Evolutionary conservation across 1,284 basidiomycete species (phyloP).

Genomic region (Sanghuangporus sanghuang): DNA sequence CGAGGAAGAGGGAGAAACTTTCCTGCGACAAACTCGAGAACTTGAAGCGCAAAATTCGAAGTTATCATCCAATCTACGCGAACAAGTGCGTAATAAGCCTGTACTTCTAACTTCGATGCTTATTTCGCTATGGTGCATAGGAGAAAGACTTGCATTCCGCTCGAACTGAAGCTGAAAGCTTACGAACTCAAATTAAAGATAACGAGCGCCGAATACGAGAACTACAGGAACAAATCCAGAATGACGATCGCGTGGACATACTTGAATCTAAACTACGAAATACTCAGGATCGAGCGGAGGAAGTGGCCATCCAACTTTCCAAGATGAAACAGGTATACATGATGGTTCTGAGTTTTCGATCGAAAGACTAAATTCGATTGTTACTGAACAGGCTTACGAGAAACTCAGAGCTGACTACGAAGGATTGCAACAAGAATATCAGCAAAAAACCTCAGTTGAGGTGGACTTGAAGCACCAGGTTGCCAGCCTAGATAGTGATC

Average conservation of each 20-base stretch:
- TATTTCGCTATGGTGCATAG: conserved; percentile 29
- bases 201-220: conserved; percentile 57
- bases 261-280: conserved; percentile 68
- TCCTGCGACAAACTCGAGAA: neutral
- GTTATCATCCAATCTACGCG: conserved; percentile 29
- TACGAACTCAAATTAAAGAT: conserved; percentile 47
- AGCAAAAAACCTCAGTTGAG: conserved; percentile 35
- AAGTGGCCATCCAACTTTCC: conserved; percentile 73
- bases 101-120: neutral
- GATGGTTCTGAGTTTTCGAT: conserved; percentile 14
- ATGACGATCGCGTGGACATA: conserved; percentile 71
- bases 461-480: conserved; percentile 43
- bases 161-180: conserved; percentile 46
- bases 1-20: conserved; percentile 11
- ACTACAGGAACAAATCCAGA: conserved; percentile 73
- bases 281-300: conserved; percentile 73
- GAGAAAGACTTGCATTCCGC: conserved; percentile 67
- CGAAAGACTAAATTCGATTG: conserved; percentile 11
- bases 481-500: conserved; percentile 38
- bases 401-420: conserved; percentile 59
- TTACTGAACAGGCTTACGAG: conserved; percentile 42
- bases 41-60: neutral
- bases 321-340: conserved; percentile 63
- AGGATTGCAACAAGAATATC: conserved; percentile 41
- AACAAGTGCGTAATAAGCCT: conserved; percentile 42